Base-by-base conservation (phyloP, 1,284 basidiomycete species). In the Leccinum subatratum region DNA sequence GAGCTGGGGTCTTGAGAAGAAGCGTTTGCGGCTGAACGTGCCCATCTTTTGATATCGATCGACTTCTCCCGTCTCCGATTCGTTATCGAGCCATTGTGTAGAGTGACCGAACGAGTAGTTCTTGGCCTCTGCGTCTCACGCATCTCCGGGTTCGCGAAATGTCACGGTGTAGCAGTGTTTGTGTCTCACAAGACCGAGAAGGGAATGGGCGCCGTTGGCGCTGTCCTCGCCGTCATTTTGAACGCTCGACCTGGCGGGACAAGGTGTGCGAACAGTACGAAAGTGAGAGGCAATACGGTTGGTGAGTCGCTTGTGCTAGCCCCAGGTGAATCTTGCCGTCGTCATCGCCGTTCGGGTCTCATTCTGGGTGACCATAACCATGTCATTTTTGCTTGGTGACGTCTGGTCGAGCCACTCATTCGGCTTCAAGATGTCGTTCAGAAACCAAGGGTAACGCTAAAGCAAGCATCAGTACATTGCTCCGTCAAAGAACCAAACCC, bases 301-400 rank as follows among this genome's bases (percentile, higher is more conserved):
- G 12, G 77, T 74, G 56, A 81, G 70, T 32, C 84, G 79, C 28
- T 77, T 79, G 51, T 80, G 79, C 84, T 84, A 83, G 61, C 80
- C 81, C 81, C 82, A 84, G 42, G 79, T 79, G 72, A 88, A 90
- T 67, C 80, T 84, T 8, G 87, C 82, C 0, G 78, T 74, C 3
- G 86, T 85, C 81, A 94, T 86, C 8, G 94, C 95, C 22, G 86
- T 87, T 25, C 85, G 86, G 3, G 95, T 89, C 70, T 97, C 96
- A 65, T 88, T 87, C n/a, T 86, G 85, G 0, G 92, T 91, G 34
- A 96, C 89, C 63, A 85, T 81, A 63, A 92, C 85, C 54, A 82
- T 83, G 16, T 85, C 82, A 64, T 82, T 81, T 57, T 82, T 83
- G 63, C 82, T 81, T 3, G 87, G 87, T 61, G 89, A 87, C 1